phyloP scores from a whole-genome alignment of 192 early-diverging fungal species.

The Coemansia sp. region DNA sequence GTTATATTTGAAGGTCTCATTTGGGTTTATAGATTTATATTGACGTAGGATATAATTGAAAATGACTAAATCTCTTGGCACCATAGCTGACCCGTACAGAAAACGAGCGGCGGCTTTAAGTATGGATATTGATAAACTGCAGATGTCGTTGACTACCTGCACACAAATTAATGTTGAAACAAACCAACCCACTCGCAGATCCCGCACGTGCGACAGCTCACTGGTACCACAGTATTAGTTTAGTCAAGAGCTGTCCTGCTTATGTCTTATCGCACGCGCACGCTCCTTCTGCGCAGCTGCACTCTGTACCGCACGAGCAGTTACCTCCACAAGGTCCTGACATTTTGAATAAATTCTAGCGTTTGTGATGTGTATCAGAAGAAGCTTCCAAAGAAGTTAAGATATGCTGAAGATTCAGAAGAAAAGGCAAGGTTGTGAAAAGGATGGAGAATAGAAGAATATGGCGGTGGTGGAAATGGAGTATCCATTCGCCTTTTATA shows the following conservation, averaged over 20 bases:
- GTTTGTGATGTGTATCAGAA: not conserved
- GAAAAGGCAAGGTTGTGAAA: not conserved
- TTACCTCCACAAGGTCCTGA: not conserved
- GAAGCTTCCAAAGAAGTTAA: too few relatives aligned
- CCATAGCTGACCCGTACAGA: too few relatives aligned
- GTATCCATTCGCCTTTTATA: not conserved
- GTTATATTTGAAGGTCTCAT: too few relatives aligned
- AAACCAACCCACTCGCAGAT: not conserved
- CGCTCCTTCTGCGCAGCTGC: not conserved
- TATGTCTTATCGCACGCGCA: not conserved
- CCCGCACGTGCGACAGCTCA: not conserved
- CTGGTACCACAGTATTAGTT: not conserved
- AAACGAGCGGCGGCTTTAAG: conserved; percentile 26
- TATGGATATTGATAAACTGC: not conserved
- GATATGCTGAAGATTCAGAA: not conserved
- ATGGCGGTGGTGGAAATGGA: not conserved
- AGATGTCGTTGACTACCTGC: conserved; percentile 1
- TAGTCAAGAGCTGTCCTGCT: not conserved
- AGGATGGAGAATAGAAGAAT: not conserved
- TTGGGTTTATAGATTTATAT: too few relatives aligned
- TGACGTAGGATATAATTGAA: not conserved
- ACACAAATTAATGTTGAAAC: not conserved
- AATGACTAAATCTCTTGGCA: too few relatives aligned
- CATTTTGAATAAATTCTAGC: not conserved
- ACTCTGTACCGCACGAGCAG: not conserved